phyloP scores from a whole-genome alignment of 805 yeast species.

The Candida pseudofarinosa region DNA sequence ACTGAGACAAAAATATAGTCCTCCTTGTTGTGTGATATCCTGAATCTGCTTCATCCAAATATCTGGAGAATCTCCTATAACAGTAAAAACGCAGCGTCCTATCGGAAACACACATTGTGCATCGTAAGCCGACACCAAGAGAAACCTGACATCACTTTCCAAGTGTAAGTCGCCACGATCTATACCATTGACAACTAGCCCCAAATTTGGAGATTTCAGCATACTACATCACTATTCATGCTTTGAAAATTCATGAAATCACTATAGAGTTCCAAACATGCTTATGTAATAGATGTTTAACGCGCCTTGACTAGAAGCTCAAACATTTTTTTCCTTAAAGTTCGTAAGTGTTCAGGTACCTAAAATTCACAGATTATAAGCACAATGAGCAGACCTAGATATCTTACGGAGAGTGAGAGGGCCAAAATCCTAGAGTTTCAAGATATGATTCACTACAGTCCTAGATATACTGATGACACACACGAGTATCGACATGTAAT shows the following conservation, averaged over 20 bases:
- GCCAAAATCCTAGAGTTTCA: slow-evolving; percentile 86
- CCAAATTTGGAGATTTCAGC: background rate
- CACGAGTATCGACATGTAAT: slow-evolving; percentile 96
- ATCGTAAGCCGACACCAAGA: background rate
- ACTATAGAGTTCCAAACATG: background rate
- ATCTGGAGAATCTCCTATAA: background rate
- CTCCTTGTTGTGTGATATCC: background rate
- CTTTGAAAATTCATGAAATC: background rate
- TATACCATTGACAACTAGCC: background rate
- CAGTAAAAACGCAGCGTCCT: background rate
- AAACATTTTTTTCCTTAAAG: background rate
- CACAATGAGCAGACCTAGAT: slow-evolving; percentile 54
- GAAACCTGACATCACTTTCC: background rate
- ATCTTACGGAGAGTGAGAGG: slow-evolving; percentile 76
- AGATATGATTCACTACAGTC: slow-evolving; percentile 91
- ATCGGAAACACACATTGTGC: background rate
- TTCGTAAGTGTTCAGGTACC: background rate
- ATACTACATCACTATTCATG: background rate
- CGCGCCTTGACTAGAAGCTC: background rate
- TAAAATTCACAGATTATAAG: background rate
- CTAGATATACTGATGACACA: slow-evolving; percentile 86
- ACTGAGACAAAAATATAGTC: background rate
- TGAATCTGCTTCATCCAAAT: background rate
- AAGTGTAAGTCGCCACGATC: background rate
- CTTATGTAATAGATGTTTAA: background rate